A percentile compares a stretch with the other conserved stretches of the same genome.
Conservation (phyloP, 2,329 filamentous ascomycete species). For the Pestalotiopsis sp. region DNA sequence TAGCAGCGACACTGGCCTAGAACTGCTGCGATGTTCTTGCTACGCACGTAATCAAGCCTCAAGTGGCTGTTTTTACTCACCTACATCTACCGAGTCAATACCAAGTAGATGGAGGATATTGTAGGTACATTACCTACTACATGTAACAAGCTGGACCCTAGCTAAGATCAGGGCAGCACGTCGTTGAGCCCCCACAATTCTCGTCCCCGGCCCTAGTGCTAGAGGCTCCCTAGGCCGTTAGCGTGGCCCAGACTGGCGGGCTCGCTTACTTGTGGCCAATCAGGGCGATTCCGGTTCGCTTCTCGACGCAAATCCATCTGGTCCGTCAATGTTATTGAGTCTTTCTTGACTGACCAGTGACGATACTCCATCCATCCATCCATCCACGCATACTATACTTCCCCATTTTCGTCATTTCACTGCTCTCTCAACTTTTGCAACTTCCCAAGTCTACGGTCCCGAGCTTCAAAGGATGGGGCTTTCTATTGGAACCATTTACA, state of each 20-base stretch:
- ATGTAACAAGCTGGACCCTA: no score
- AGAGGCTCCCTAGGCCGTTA: not conserved
- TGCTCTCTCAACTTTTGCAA: no score
- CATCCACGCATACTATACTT: not conserved
- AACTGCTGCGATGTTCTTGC: no score
- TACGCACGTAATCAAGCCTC: no score
- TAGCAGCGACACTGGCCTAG: no score
- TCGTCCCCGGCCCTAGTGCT: not conserved
- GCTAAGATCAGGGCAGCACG: not conserved
- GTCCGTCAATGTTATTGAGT: not conserved
- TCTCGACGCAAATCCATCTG: conserved; percentile 16
- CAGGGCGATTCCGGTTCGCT: conserved; percentile 15
- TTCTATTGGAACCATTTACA: no score
- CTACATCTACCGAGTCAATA: no score
- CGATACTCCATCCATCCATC: not conserved
- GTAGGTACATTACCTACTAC: no score
- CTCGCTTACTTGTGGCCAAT: conserved; percentile 18
- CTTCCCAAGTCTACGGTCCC: no score
- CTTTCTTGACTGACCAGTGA: not conserved
- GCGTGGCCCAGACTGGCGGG: conserved; percentile 13
- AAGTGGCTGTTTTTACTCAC: no score
- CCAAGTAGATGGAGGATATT: no score
- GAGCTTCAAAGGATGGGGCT: no score
- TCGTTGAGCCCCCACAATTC: not conserved
- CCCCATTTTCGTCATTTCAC: not conserved